phyloP scores from a whole-genome alignment of 2,329 filamentous ascomycete genomes.

The Chaetomiaceae sp. region DNA sequence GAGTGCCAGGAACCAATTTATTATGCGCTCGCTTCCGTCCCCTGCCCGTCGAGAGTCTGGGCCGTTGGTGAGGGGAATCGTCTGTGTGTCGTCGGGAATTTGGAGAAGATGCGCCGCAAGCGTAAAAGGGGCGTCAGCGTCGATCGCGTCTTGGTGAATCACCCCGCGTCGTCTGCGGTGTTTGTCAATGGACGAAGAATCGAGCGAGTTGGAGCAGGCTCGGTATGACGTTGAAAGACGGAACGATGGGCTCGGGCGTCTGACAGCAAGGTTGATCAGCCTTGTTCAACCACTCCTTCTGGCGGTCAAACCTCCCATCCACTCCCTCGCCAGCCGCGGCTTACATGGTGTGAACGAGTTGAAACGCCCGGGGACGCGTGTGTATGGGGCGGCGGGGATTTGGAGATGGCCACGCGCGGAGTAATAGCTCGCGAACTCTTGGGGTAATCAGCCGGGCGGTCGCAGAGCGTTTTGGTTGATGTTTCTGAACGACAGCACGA shows the following conservation, averaged over 20 bases:
- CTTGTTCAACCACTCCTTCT: slow-evolving; percentile 26
- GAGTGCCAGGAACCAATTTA: slow-evolving; percentile 17
- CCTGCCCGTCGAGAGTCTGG: neutral
- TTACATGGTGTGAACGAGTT: slow-evolving; percentile 22
- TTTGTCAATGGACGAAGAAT: neutral
- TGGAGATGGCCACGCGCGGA: slow-evolving; percentile 21
- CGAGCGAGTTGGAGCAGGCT: neutral
- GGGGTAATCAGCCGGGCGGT: slow-evolving; percentile 13
- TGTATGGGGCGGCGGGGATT: too few species aligned
- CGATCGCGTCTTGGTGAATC: neutral
- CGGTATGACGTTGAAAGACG: too few species aligned
- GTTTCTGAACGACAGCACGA: slow-evolving; percentile 9
- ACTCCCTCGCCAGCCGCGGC: too few species aligned
- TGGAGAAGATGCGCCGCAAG: slow-evolving; percentile 8
- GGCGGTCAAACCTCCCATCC: neutral
- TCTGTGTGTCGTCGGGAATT: slow-evolving; percentile 9
- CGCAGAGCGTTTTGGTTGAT: slow-evolving; percentile 12
- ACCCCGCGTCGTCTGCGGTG: neutral
- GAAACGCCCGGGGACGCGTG: slow-evolving; percentile 21
- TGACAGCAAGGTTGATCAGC: slow-evolving; percentile 22
- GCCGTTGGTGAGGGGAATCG: slow-evolving; percentile 15
- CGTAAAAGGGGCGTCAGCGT: neutral
- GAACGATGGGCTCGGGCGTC: too few species aligned
- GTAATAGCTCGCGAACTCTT: slow-evolving; percentile 25
- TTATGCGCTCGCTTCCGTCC: slow-evolving; percentile 15